Evolutionary conservation across 208 protist genomes (phyloP).

Genomic region (Leptomonas pyrrhocoris): DNA sequence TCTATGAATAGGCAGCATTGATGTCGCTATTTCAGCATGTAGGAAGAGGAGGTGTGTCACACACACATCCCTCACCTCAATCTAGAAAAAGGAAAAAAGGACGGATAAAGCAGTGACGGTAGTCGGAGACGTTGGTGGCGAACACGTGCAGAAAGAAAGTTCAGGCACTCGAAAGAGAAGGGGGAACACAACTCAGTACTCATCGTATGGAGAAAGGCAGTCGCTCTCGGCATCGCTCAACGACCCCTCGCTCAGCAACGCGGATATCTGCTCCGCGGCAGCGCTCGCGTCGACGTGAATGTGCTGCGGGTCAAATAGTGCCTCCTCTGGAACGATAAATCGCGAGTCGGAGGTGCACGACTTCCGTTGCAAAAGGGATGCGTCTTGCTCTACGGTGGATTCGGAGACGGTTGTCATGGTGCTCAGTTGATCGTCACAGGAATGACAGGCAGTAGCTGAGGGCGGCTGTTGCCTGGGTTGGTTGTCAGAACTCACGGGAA

Average conservation of each 20-base stretch:
- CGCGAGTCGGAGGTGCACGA: not conserved
- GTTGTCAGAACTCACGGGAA: too few species aligned
- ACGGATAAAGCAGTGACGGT: too few species aligned
- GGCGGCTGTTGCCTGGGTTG: too few species aligned
- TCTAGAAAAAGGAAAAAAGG: too few species aligned
- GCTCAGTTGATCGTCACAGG: slow-evolving; percentile 3
- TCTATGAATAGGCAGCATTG: too few species aligned
- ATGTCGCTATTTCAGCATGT: too few species aligned
- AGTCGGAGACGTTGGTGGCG: too few species aligned
- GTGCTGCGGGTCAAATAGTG: slow-evolving; percentile 13
- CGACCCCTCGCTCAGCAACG: slow-evolving; percentile 14
- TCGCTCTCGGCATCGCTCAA: slow-evolving; percentile 4
- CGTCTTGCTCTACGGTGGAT: not conserved
- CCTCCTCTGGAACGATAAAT: slow-evolving; percentile 4
- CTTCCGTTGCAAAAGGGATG: not conserved
- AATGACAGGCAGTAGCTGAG: not conserved
- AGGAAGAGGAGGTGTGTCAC: too few species aligned
- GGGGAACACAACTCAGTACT: slow-evolving; percentile 2
- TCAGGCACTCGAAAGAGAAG: too few species aligned
- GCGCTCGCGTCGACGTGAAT: slow-evolving; percentile 14
- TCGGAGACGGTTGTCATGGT: slow-evolving; percentile 8
- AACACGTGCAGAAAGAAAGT: too few species aligned
- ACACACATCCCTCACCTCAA: too few species aligned
- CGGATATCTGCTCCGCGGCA: slow-evolving; percentile 19
- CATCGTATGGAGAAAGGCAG: slow-evolving; percentile 22